Percentiles rank a stretch among this genome's conserved stretches.
phyloP scores from a whole-genome alignment of 305 asterid species.

The Solanum hybrid region DNA sequence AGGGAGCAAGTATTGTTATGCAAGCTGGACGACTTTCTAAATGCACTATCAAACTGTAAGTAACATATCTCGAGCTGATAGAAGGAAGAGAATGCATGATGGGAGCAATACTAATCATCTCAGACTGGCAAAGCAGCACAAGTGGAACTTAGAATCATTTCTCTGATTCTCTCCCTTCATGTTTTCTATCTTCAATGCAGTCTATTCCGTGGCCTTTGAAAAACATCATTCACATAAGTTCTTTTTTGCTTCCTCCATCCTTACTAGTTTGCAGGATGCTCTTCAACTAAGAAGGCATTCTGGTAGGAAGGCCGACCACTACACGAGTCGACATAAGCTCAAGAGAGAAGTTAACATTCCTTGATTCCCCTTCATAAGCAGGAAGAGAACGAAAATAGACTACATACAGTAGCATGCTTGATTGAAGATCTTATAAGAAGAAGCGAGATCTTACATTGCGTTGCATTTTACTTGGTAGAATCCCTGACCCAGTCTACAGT shows the following conservation, averaged over 20 bases:
- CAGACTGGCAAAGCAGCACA: neutral
- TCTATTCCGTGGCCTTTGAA: neutral
- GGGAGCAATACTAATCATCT: neutral
- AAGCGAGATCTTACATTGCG: neutral
- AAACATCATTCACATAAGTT: slow-evolving; percentile 4
- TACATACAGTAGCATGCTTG: neutral
- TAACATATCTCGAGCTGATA: neutral
- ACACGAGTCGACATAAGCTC: neutral
- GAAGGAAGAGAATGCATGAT: neutral
- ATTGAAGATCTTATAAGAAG: neutral
- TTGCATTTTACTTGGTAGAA: neutral
- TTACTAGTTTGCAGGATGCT: neutral
- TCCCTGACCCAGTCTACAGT: neutral
- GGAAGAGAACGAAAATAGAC: slow-evolving; percentile 8
- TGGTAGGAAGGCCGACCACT: slow-evolving; percentile 7
- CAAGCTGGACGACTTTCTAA: neutral
- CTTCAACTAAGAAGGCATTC: slow-evolving; percentile 2
- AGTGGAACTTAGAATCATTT: neutral
- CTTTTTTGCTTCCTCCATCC: neutral
- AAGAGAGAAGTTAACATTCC: slow-evolving; percentile 7
- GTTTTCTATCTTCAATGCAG: neutral
- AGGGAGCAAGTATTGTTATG: neutral
- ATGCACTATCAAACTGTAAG: neutral
- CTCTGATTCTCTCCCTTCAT: neutral
- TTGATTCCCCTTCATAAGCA: slow-evolving; percentile 9